These are phyloP conservation scores for Fusarium decemcellulare DNA, from an alignment of 2,329 filamentous ascomycete genomes.

Conservation along the genomic window DNA sequence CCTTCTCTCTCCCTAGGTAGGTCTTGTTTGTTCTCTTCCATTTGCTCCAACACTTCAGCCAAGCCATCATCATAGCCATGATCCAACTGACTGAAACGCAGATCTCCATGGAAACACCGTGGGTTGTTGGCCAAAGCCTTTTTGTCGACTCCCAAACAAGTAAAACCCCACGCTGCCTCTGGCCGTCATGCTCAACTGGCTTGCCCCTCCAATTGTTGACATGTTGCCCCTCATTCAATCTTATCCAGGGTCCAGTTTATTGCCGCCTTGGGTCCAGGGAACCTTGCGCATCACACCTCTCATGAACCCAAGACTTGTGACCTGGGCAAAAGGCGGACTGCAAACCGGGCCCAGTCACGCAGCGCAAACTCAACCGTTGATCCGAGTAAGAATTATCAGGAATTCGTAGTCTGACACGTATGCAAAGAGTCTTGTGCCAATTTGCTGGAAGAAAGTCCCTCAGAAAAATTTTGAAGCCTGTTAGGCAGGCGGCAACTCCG, in stretches of 20 bases:
- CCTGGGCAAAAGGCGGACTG: constrained; percentile 26
- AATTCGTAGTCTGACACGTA: constrained; percentile 31
- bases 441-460: constrained; percentile 2
- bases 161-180: not conserved
- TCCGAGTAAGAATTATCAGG: constrained; percentile 13
- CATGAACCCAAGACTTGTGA: constrained; percentile 35
- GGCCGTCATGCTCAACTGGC: constrained; percentile 4
- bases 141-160: not conserved
- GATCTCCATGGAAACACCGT: not conserved
- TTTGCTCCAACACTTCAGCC: no score
- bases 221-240: constrained; percentile 20
- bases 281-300: constrained; percentile 26
- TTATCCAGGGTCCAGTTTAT: constrained; percentile 32
- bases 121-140: not conserved
- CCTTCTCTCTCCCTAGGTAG: no score
- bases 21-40: no score
- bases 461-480: constrained; percentile 36
- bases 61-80: no score
- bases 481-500: constrained; percentile 24
- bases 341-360: constrained; percentile 4
- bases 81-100: no score
- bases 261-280: constrained; percentile 21
- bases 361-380: constrained; percentile 15
- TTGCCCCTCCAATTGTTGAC: constrained; percentile 8
- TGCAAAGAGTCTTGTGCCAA: constrained; percentile 28